phyloP scores from a whole-genome alignment of 1,284 basidiomycete species.

The Athelia psychrophila region DNA sequence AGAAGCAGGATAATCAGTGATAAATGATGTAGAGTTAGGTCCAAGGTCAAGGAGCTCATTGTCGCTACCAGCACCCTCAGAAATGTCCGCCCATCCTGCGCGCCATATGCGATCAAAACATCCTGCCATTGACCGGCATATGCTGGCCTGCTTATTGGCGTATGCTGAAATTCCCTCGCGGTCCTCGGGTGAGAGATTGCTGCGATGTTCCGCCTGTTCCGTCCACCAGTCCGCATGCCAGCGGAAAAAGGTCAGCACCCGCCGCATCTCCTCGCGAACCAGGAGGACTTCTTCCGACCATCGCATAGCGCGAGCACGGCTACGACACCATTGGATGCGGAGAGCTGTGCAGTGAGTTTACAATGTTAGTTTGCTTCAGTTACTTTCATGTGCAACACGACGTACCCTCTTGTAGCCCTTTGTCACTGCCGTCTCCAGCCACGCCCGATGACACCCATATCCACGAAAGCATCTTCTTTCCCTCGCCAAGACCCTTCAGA shows the following conservation, averaged over 20 bases:
- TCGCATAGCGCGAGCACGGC: conserved; percentile 11
- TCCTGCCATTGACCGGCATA: not conserved
- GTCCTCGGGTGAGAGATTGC: not conserved
- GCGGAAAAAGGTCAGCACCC: conserved; percentile 11
- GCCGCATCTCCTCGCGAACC: conserved; percentile 19
- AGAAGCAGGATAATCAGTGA: not conserved
- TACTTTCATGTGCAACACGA: not conserved
- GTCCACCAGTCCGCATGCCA: conserved; percentile 16
- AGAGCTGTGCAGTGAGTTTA: conserved; percentile 18
- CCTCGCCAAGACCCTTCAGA: not conserved
- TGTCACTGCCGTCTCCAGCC: not conserved
- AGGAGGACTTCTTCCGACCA: conserved; percentile 17
- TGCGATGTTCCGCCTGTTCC: not conserved
- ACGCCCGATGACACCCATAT: not conserved
- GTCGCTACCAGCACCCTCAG: not conserved
- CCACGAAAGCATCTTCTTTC: not conserved
- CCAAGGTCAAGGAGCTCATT: not conserved
- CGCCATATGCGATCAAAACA: not conserved
- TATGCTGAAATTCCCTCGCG: not conserved
- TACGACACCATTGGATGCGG: conserved; percentile 20
- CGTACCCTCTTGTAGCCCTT: not conserved
- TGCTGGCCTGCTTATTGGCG: not conserved
- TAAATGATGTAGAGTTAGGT: no score
- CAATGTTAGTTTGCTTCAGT: not conserved
- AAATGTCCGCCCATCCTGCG: not conserved